Percentiles rank a stretch among this genome's conserved stretches.
Evolutionary conservation across 2,329 filamentous ascomycete species (phyloP).

Genomic region (Fusarium begoniae): DNA sequence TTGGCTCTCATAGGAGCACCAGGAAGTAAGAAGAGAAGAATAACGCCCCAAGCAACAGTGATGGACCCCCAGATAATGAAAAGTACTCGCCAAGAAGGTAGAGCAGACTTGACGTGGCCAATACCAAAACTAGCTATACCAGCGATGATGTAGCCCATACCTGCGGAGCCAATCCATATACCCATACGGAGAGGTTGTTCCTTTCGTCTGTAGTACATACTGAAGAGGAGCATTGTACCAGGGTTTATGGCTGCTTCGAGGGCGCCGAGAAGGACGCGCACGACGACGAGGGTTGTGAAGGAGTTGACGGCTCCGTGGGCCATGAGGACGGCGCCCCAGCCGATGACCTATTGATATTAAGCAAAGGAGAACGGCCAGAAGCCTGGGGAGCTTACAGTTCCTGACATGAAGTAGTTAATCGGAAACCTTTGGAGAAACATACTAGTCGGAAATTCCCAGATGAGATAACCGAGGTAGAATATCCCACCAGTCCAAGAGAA

Average conservation of each 20-base stretch:
- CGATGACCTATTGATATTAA: not conserved
- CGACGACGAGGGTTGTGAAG: not conserved
- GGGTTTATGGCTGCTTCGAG: conserved; percentile 9
- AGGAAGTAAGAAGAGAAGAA: conserved; percentile 63
- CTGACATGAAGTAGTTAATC: conserved; percentile 11
- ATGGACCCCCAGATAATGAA: conserved; percentile 39
- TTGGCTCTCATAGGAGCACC: conserved; percentile 62
- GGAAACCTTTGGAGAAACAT: not conserved
- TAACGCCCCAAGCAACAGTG: conserved; percentile 58
- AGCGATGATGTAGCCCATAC: conserved; percentile 28
- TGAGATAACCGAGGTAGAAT: not conserved
- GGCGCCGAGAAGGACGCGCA: not conserved
- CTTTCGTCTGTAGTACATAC: conserved; percentile 32
- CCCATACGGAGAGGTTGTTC: conserved; percentile 33
- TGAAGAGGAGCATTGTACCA: conserved; percentile 26
- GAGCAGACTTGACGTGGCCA: conserved; percentile 22
- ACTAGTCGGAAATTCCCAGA: conserved; percentile 9
- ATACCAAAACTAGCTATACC: conserved; percentile 35
- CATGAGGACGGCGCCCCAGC: not conserved
- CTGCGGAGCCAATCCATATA: conserved; percentile 33
- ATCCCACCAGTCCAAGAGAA: conserved; percentile 4
- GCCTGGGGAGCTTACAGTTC: not conserved
- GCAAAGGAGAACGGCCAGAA: not conserved
- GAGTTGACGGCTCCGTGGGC: not conserved
- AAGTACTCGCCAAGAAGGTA: conserved; percentile 16